Base-by-base conservation (phyloP, 225 moss, liverwort and hornwort species). In the Sphagnum contortum region DNA sequence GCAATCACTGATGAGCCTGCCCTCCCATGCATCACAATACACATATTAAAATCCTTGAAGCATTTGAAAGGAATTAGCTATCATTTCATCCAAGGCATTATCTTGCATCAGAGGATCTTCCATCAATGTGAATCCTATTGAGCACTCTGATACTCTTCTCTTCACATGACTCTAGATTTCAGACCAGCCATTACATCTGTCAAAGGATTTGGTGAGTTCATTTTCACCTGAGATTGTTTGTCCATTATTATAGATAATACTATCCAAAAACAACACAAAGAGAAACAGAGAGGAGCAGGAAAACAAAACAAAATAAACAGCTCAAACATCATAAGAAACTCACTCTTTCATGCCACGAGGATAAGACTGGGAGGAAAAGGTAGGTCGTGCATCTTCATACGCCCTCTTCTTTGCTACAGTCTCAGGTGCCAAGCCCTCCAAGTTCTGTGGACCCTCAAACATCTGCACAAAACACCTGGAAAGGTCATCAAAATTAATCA, bases 331-430 rank as follows among this genome's bases (percentile, higher is more conserved):
- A 46, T 3, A 8, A 61, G 11, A 63, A 6, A 64, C 83, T 77
- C 71, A 83, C 80, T 80, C 74, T 59, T 74, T 77, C 83, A 83
- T 73, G 59, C 80, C 80, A 48, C 5, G 65, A 4, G 77, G 80
- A 54, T 83, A 83, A 12, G 45, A 29, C 10, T 64, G 68, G 0
- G 70, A 60, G 48, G 66, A 59, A 68, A 71, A 80, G 47, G 4
- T 48, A 51, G 77, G 77, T 57, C 80, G 80, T 55, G 75, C 57
- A 48, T 75, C 66, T 49, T 83, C 77, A 45, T 62, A 59, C 5
- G 77, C 75, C 72, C 83, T 75, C 75, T 75, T 77, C 61, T 62
- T 83, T 49, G 72, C 80, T 56, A 75, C 64, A 1, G 5, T n/a
- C 72, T 83, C 71, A 12, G 75, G 75, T 57, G 75, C 70, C 48